Conservation (phyloP, 2,329 filamentous ascomycete genomes). For the Grosmannia serpens region DNA sequence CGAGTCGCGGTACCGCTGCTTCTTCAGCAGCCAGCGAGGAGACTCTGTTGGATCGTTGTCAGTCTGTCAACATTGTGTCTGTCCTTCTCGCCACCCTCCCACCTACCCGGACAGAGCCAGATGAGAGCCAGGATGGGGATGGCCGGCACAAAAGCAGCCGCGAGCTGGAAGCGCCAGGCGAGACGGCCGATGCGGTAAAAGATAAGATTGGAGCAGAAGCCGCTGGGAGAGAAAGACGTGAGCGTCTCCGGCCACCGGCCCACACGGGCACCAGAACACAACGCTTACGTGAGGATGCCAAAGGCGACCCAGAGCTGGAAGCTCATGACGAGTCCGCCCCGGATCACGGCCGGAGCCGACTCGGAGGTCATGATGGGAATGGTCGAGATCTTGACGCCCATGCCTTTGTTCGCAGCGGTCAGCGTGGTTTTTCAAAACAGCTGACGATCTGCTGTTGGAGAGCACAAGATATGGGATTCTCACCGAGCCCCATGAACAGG, state of each 20-base stretch:
- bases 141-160: slow-evolving; percentile 53
- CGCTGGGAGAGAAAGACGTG: slow-evolving; percentile 18
- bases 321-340: slow-evolving; percentile 41
- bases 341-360: slow-evolving; percentile 38
- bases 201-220: slow-evolving; percentile 51
- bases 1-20: slow-evolving; percentile 40
- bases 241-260: no score
- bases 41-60: no score
- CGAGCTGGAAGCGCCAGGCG: slow-evolving; percentile 52
- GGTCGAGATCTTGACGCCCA: slow-evolving; percentile 40
- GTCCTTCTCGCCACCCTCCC: no score
- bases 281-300: slow-evolving; percentile 31
- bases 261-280: no score
- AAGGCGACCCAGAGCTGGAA: slow-evolving; percentile 46
- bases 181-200: slow-evolving; percentile 45
- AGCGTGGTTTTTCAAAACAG: no score
- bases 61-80: no score
- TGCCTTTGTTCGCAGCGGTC: slow-evolving; percentile 32
- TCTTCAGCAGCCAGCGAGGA: slow-evolving; percentile 56
- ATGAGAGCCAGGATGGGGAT: slow-evolving; percentile 45
- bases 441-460: no score
- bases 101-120: slow-evolving; percentile 53
- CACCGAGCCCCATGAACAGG: slow-evolving; percentile 51
- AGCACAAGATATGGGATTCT: no score
- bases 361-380: slow-evolving; percentile 44